Percentiles rank a stretch among this genome's conserved stretches.
Evolutionary conservation across 2,329 filamentous ascomycete species (phyloP).

Genomic region (Nigrospora oryzae): DNA sequence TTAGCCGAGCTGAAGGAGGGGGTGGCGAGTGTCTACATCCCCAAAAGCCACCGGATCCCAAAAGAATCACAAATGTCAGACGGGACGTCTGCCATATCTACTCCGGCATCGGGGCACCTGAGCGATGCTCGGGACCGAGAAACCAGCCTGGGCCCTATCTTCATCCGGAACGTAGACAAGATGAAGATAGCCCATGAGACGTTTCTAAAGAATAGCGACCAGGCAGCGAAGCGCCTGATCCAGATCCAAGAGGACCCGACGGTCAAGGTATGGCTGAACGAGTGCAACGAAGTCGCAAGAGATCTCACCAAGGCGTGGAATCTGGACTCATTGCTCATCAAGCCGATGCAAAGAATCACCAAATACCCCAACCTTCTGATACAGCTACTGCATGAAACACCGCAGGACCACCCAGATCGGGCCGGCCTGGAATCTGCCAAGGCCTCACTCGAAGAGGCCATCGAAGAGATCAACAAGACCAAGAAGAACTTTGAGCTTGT

Average conservation of each 20-base stretch:
- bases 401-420: conserved; percentile 75
- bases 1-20: conserved; percentile 74
- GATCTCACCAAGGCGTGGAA: conserved; percentile 94
- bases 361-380: conserved; percentile 87
- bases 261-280: conserved; percentile 78
- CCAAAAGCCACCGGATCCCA: conserved; percentile 37
- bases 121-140: conserved; percentile 44
- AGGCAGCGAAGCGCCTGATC: conserved; percentile 51
- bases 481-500: conserved; percentile 94
- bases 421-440: conserved; percentile 49
- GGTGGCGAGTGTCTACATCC: conserved; percentile 69
- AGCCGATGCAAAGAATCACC: conserved; percentile 88
- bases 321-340: conserved; percentile 90
- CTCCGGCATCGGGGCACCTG: conserved; percentile 29
- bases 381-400: conserved; percentile 71
- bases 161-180: conserved; percentile 46
- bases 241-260: conserved; percentile 55
- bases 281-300: conserved; percentile 86
- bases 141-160: conserved; percentile 44
- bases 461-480: conserved; percentile 84
- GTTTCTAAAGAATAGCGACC: conserved; percentile 55
- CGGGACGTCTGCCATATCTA: conserved; percentile 20
- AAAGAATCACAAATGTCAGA: conserved; percentile 33
- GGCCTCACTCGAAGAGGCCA: conserved; percentile 52
- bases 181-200: conserved; percentile 55